A percentile compares a stretch with the other conserved stretches of the same genome.
These are phyloP conservation scores for Lithospermum erythrorhizon DNA, from an alignment of 257 asterid genomes.

Conservation along the genomic window DNA sequence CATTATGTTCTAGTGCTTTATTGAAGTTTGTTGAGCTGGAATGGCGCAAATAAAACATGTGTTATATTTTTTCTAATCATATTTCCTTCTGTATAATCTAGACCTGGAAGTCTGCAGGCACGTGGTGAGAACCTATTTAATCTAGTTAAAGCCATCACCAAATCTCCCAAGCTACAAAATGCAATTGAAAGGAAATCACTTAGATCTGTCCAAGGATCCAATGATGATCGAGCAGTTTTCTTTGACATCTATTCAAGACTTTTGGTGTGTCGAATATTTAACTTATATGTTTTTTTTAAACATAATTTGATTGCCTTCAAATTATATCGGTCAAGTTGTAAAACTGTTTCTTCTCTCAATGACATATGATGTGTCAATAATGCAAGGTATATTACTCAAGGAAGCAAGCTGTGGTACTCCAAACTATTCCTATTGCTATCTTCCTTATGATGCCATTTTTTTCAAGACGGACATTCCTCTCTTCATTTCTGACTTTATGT, in stretches of 20 bases:
- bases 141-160: constrained; percentile 69
- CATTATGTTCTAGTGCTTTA: constrained; percentile 49
- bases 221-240: constrained; percentile 51
- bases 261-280: constrained; percentile 50
- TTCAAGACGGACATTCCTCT: constrained; percentile 37
- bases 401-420: constrained; percentile 57
- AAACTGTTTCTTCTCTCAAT: not conserved
- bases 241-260: constrained; percentile 63
- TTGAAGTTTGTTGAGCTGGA: constrained; percentile 28
- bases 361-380: constrained; percentile 17
- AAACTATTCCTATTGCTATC: constrained; percentile 67
- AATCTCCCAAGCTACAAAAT: constrained; percentile 62
- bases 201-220: constrained; percentile 33
- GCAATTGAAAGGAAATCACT: constrained; percentile 53
- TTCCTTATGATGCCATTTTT: constrained; percentile 75
- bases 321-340: not conserved
- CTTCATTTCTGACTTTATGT: constrained; percentile 34
- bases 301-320: not conserved
- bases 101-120: constrained; percentile 99
- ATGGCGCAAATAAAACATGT: not conserved
- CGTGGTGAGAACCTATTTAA: constrained; percentile 87
- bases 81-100: constrained; percentile 12
- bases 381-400: constrained; percentile 66
- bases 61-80: constrained; percentile 20
- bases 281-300: not conserved